Base-by-base conservation (phyloP, 2,329 filamentous ascomycete genomes). In the Arthrobotrys sinensis region DNA sequence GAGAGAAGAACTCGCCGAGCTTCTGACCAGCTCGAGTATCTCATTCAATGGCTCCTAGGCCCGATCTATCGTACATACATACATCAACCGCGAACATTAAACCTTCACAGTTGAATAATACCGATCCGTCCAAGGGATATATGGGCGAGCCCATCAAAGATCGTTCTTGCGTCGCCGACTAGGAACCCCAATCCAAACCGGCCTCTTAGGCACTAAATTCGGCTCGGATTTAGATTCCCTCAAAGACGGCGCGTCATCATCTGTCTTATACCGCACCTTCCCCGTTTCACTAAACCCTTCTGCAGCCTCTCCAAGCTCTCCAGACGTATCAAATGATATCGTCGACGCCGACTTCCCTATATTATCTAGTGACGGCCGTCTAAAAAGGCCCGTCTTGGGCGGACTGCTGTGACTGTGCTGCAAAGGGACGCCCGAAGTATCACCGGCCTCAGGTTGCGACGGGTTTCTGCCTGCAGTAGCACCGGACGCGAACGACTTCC, bases 181-280 rank as follows among this genome's bases (percentile, higher is more conserved):
- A 14, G 68, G 68, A 24, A 73, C 69, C n/a, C 60, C 69, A 34
- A 73, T 66, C 69, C 69, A 66, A 16, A 66, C 24, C 28, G 38
- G 32, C 60, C 43, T 28, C 50, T 73, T 73, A 52, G 36, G 67
- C 21, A 21, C 19, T 8, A 34, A 48, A 45, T 45, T 64, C 67
- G 55, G n/a, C 14, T 63, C 45, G 16, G 36, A 48, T 28, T n/a
- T 14, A 12, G 60, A 46, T 11, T 14, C 34, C 19, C 34, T 24
- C 48, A 57, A 45, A 28, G 34, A 12, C 34, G 7, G 36, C 16
- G 16, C 38, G 19, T 73, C 69, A 2, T 72, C 68, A 10, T 43
- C 53, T 38, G 14, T 63, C 66, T 5, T 48, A 53, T 16, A 38
- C 34, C 19, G 43, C 64, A 32, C 16, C 4, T 45, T 14, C 2